A percentile compares a stretch with the other conserved stretches of the same genome.
These are phyloP conservation scores for Ceratocystis albifundus DNA, from an alignment of 2,329 filamentous ascomycete species.

Conservation along the genomic window DNA sequence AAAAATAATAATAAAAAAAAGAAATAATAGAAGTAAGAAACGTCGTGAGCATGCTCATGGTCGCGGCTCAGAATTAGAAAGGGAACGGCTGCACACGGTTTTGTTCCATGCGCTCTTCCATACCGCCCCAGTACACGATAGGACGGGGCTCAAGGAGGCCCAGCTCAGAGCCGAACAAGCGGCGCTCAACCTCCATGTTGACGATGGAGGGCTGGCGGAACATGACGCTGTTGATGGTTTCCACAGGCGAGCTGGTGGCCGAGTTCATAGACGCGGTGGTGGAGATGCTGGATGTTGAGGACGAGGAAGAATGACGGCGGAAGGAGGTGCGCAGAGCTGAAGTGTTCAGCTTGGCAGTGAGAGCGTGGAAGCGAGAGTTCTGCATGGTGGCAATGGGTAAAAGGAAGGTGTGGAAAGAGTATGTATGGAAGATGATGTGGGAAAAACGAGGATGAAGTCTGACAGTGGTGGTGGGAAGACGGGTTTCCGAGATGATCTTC, in stretches of 20 bases:
- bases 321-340: constrained; percentile 40
- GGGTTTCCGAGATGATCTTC: neutral
- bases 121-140: constrained; percentile 50
- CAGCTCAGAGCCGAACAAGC: constrained; percentile 42
- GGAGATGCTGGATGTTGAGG: constrained; percentile 32
- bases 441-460: no score
- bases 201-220: constrained; percentile 46
- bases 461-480: neutral
- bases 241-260: constrained; percentile 35
- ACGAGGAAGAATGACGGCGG: constrained; percentile 40
- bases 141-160: constrained; percentile 50
- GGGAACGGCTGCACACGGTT: constrained; percentile 19
- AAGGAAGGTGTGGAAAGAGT: neutral
- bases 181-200: constrained; percentile 47
- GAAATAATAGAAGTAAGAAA: neutral
- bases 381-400: constrained; percentile 33
- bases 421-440: neutral
- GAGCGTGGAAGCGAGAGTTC: constrained; percentile 39
- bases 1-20: constrained; percentile 16
- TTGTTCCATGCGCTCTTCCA: constrained; percentile 46
- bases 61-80: constrained; percentile 11
- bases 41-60: neutral
- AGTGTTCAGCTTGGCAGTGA: constrained; percentile 42
- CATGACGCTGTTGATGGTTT: constrained; percentile 49
- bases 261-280: constrained; percentile 24